A percentile compares a stretch with the other conserved stretches of the same genome.
phyloP scores from a whole-genome alignment of 2,329 filamentous ascomycete genomes.

The Fusarium sp. region DNA sequence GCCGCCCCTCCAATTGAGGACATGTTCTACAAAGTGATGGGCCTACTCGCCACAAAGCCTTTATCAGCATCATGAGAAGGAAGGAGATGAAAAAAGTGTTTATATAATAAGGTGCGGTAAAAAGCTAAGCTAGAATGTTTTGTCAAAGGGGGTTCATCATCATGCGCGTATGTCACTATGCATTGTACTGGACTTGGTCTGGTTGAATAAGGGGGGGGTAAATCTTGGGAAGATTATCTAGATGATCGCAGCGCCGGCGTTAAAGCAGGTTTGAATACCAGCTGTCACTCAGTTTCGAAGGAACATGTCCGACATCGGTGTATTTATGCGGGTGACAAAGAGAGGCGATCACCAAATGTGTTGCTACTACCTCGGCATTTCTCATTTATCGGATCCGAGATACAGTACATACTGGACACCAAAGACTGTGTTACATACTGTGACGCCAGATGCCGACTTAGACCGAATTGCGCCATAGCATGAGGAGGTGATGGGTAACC shows the following conservation, averaged over 20 bases:
- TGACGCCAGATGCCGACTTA: conserved; percentile 5
- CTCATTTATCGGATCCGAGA: conserved; percentile 28
- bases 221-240: conserved; percentile 11
- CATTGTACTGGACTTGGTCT: conserved; percentile 37
- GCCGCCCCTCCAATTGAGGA: conserved; percentile 78
- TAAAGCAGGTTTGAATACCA: conserved; percentile 30
- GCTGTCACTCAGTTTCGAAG: conserved; percentile 10
- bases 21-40: conserved; percentile 78
- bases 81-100: conserved; percentile 11
- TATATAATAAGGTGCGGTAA: conserved; percentile 24
- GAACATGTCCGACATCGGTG: conserved; percentile 28
- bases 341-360: conserved; percentile 32
- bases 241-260: conserved; percentile 31
- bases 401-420: background rate
- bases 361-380: conserved; percentile 32
- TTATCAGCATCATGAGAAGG: conserved; percentile 45
- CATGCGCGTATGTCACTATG: conserved; percentile 12
- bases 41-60: conserved; percentile 67
- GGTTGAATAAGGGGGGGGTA: conserved; percentile 13
- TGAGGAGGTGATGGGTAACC: conserved; percentile 39
- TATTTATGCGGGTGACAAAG: conserved; percentile 1
- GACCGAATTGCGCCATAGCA: conserved; percentile 53
- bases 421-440: background rate
- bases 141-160: conserved; percentile 9
- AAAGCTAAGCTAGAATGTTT: conserved; percentile 23